These are phyloP conservation scores for Erodium moschatum DNA, from an alignment of 441 rosid species.

Conservation along the genomic window DNA sequence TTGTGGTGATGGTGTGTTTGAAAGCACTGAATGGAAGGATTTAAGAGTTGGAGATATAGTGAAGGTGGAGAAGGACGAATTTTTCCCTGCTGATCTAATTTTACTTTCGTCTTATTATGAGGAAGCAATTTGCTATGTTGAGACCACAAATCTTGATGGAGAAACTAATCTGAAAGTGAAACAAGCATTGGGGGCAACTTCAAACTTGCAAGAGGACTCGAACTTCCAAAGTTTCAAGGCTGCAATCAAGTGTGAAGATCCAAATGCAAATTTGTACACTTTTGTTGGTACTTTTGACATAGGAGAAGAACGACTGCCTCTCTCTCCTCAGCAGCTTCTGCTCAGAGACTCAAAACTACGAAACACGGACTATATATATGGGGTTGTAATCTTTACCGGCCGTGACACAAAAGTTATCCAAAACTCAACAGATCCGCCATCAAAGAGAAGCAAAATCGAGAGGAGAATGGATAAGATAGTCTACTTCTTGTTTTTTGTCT, in stretches of 20 bases:
- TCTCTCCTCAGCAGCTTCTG: conserved; percentile 85
- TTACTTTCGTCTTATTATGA: conserved; percentile 79
- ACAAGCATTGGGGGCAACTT: conserved; percentile 61
- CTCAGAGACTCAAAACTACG: conserved; percentile 87
- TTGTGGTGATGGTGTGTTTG: conserved; percentile 50
- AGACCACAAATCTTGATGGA: conserved; percentile 89
- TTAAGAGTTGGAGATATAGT: conserved; percentile 79
- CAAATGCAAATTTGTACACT: conserved; percentile 77
- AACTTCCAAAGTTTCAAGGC: conserved; percentile 54
- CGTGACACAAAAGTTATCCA: conserved; percentile 86
- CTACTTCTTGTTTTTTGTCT: conserved; percentile 53
- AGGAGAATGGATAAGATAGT: conserved; percentile 70
- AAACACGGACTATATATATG: conserved; percentile 77
- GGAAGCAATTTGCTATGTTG: conserved; percentile 90
- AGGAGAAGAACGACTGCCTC: conserved; percentile 53
- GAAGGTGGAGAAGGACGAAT: conserved; percentile 77
- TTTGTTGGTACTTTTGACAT: conserved; percentile 70
- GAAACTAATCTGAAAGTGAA: conserved; percentile 85
- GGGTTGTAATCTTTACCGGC: conserved; percentile 82
- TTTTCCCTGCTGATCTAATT: conserved; percentile 87
- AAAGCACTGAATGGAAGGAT: conserved; percentile 52
- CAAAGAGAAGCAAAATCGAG: conserved; percentile 91
- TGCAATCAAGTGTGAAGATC: conserved; percentile 77
- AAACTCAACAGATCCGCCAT: conserved; percentile 82
- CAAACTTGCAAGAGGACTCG: conserved; percentile 45